Base-by-base conservation (phyloP, 2,329 filamentous ascomycete species). In the Raffaelea albimanens region DNA sequence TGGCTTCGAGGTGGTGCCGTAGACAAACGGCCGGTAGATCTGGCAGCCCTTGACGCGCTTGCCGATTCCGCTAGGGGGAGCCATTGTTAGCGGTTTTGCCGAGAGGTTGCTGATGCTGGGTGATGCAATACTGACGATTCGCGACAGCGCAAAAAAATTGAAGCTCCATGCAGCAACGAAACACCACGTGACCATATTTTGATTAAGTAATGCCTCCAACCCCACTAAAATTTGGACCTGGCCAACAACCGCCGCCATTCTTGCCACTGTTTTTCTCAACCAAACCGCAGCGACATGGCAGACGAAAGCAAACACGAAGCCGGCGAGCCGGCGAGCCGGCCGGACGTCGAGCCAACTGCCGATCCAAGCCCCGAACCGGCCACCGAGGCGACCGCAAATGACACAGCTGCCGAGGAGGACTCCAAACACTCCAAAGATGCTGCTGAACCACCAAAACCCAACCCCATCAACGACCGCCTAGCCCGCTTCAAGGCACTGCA, bases 401-500 rank as follows among this genome's bases (percentile, higher is more conserved):
- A 34, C 10, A 34, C 31, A 34, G 31, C 31, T 9, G 16, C 34
- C 14, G 18, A 16, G n/a, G 34, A 38, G 18, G 39, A 8, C 34
- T n/a, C 29, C 48, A 22, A 20, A 36, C 33, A 21, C 54, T 11
- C 11, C 54, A 23, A 75, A 76, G 56, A 69, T 76, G 25, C n/a
- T n/a, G n/a, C n/a, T n/a, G n/a, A n/a, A n/a, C n/a, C n/a, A n/a
- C n/a, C n/a, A n/a, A n/a, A n/a, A n/a, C n/a, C n/a, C n/a, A n/a
- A n/a, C n/a, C n/a, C n/a, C n/a, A n/a, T n/a, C n/a, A 69, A 79
- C 56, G 84, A 90, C 47, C 80, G 88, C 48, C 71, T 82, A 65
- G 86, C 87, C 44, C 82, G 87, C 54, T 96, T 96, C 72, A 90
- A 89, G 62, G 85, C 87, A 3, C 80, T 96, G 16, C 82, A 94